These are phyloP conservation scores for Postia placenta DNA, from an alignment of 768 basidiomycete genomes.

Conservation along the genomic window DNA sequence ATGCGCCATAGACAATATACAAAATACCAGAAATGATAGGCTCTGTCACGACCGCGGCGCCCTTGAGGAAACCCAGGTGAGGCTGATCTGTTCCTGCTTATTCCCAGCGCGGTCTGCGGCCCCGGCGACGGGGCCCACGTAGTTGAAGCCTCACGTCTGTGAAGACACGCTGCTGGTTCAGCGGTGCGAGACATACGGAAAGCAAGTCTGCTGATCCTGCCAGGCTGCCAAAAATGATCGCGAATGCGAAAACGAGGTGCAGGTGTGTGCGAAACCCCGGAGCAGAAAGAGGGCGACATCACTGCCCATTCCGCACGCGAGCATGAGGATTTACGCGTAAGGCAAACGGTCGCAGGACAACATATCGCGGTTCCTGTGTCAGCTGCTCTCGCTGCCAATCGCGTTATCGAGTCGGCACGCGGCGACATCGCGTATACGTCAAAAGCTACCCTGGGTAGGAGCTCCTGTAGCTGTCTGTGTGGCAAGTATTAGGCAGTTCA, in stretches of 20 bases:
- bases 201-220: conserved; percentile 7
- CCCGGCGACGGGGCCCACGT: conserved; percentile 12
- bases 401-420: too few species aligned
- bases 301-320: conserved; percentile 12
- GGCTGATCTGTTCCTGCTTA: conserved; percentile 17
- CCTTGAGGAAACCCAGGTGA: conserved; percentile 17
- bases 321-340: conserved; percentile 20
- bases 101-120: conserved; percentile 15
- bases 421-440: too few species aligned
- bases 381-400: too few species aligned
- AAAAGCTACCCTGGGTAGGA: too few species aligned
- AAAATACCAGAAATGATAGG: conserved; percentile 18
- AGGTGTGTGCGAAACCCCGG: conserved; percentile 19
- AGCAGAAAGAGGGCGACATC: conserved; percentile 15
- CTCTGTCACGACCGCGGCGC: conserved; percentile 16
- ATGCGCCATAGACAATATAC: conserved; percentile 15
- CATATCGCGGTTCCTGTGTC: too few species aligned
- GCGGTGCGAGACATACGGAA: background rate
- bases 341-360: conserved; percentile 19
- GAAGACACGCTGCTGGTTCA: too few species aligned
- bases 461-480: too few species aligned
- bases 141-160: conserved; percentile 18
- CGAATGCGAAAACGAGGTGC: conserved; percentile 16
- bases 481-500: too few species aligned
- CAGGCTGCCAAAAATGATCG: conserved; percentile 19